Evolutionary conservation across 345 rosid species (phyloP).

Genomic region (Nasturtium officinale): DNA sequence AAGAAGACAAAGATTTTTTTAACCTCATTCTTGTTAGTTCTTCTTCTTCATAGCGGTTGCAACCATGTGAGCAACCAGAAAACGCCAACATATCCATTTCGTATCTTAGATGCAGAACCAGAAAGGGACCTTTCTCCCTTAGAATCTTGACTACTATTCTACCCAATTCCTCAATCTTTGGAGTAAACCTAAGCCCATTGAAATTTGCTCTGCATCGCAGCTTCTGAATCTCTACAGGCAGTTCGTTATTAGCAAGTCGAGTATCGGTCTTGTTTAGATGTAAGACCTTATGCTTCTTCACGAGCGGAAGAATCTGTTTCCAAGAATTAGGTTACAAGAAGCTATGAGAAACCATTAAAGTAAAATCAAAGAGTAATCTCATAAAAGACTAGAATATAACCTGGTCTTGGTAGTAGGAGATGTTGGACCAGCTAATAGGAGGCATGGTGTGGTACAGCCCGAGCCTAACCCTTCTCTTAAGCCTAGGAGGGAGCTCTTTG

Average conservation of each 20-base stretch:
- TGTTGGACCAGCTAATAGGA: constrained; percentile 89
- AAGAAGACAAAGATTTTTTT: not conserved
- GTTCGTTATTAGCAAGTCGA: constrained; percentile 82
- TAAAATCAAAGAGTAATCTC: not conserved
- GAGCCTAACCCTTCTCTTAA: constrained; percentile 61
- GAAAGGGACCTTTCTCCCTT: constrained; percentile 82
- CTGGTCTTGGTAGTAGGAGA: constrained; percentile 74
- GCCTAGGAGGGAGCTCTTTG: constrained; percentile 80
- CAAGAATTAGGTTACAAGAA: constrained; percentile 2
- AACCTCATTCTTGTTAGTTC: constrained; percentile 97
- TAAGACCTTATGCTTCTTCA: constrained; percentile 79
- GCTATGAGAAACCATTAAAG: constrained; percentile 25
- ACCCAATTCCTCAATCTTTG: constrained; percentile 93
- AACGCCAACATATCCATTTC: constrained; percentile 99
- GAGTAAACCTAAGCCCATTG: constrained; percentile 81
- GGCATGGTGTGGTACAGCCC: constrained; percentile 72
- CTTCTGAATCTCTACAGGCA: constrained; percentile 82
- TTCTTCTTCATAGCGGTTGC: constrained; percentile 83
- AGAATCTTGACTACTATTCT: constrained; percentile 73
- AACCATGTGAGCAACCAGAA: constrained; percentile 95
- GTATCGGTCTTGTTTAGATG: constrained; percentile 92
- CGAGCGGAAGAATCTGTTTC: constrained; percentile 87
- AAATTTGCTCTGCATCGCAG: constrained; percentile 92
- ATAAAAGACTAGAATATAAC: constrained; percentile 33
- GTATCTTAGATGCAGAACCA: constrained; percentile 91